Base-by-base conservation (phyloP, 345 rosid genomes). In the Dovyalis caffra region DNA sequence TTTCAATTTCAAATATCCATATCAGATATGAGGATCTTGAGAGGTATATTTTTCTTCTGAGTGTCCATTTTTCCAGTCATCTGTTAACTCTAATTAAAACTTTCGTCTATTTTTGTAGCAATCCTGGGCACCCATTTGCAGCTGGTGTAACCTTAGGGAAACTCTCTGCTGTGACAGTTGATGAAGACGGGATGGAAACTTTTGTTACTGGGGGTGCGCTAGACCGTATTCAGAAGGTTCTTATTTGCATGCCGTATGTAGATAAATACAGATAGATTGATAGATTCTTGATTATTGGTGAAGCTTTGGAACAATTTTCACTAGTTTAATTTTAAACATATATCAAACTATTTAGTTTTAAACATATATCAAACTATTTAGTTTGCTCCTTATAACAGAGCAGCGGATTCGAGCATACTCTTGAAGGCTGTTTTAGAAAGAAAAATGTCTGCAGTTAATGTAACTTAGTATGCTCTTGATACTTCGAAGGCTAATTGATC, bases 21-120 rank as follows among this genome's bases (percentile, higher is more conserved):
- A 87, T 95, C 77, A 88, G 99, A 91, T 95, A 95, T 68, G 99
- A 95, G 80, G 99, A 95, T 82, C 85, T 87, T 74, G 99, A 95
- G 87, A 95, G 99, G 99, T 91, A 83, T 69, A 38, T 49, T 66
- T 35, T 38, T 47, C 37, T 16, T 60, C 69, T 45, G 35, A 76
- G n/a, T 33, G 56, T 32, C 7, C 15, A 26, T 43, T 51, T 20
- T 20, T 23, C 45, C 35, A 10, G 4, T 2, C 47, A 25, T 28
- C 64, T 25, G 49, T 18, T 43, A n/a, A 60, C 57, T 73, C 75
- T 14, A 72, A 16, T 70, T 70, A 16, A 68, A 70, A 10, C 9
- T 58, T 68, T 74, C 18, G 74, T 77, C 7, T 32, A 29, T 64
- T 65, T n/a, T 67, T 87, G 82, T 80, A 95, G 99, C 91, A 91